Conservation (phyloP, 768 basidiomycete species). For the Cubamyces sp. region DNA sequence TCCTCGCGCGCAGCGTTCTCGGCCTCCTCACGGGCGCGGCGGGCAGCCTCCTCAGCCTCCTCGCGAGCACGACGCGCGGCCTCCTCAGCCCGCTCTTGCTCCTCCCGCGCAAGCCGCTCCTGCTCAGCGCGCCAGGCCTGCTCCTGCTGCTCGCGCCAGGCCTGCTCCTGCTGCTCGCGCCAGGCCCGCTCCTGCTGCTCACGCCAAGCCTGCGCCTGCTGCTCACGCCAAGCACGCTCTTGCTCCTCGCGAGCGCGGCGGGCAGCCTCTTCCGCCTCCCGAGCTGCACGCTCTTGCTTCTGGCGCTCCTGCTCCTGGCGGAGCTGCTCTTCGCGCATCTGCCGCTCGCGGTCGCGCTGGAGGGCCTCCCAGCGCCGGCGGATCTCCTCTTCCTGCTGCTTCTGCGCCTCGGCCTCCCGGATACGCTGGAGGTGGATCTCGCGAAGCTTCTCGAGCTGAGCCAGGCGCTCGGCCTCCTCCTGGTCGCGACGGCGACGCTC, state of each 20-base stretch:
- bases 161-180: neutral
- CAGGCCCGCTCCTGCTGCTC: neutral
- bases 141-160: too few species aligned
- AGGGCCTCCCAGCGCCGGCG: conserved; percentile 4
- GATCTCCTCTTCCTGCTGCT: conserved; percentile 6
- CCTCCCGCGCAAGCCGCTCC: neutral
- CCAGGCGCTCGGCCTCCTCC: conserved; percentile 7
- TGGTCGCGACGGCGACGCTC: neutral
- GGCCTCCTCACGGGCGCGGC: neutral
- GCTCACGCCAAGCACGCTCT: neutral
- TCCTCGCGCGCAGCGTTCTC: conserved; percentile 3
- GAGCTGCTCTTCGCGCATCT: conserved; percentile 6
- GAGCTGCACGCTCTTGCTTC: conserved; percentile 2
- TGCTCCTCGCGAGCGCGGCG: conserved; percentile 2
- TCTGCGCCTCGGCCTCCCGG: neutral
- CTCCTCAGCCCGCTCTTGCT: neutral
- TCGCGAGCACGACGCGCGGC: too few species aligned
- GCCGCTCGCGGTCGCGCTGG: conserved; percentile 9
- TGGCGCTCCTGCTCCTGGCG: neutral
- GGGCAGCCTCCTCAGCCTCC: neutral
- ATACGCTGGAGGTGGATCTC: conserved; percentile 4
- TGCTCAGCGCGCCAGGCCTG: too few species aligned
- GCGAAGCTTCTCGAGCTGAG: conserved; percentile 4
- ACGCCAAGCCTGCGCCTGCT: neutral
- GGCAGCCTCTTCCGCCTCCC: neutral